Conservation (phyloP, 768 basidiomycete genomes). For the Pleurotus djamor region DNA sequence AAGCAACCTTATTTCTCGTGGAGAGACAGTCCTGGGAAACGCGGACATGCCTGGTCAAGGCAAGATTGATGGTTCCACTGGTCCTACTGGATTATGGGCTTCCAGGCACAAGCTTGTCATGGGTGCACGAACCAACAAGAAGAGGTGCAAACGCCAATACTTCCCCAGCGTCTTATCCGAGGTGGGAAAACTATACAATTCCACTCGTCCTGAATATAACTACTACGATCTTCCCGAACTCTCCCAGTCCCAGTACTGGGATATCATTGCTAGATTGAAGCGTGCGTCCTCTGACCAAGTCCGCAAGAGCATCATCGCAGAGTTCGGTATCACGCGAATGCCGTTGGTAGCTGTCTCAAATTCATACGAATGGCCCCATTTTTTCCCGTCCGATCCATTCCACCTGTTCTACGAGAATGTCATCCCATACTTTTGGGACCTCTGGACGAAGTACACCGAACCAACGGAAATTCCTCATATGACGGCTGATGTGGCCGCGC, state of each 20-base stretch:
- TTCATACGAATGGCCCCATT: conserved; percentile 26
- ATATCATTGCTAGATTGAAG: conserved; percentile 15
- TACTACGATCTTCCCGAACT: conserved; percentile 20
- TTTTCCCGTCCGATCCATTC: conserved; percentile 31
- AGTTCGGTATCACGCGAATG: conserved; percentile 20
- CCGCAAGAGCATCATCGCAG: conserved; percentile 7
- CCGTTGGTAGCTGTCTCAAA: conserved; percentile 23
- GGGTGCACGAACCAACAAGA: conserved; percentile 18
- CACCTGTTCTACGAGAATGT: conserved; percentile 27
- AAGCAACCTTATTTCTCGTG: conserved; percentile 32
- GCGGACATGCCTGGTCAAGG: too few species aligned
- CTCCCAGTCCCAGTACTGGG: too few species aligned
- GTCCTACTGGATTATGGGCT: conserved; percentile 23
- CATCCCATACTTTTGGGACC: too few species aligned
- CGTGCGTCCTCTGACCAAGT: conserved; percentile 20
- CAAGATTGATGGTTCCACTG: conserved; percentile 27
- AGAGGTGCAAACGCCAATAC: conserved; percentile 21
- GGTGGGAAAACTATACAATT: conserved; percentile 10
- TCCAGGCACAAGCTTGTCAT: conserved; percentile 23
- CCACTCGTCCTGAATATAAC: conserved; percentile 16
- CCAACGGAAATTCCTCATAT: conserved; percentile 7
- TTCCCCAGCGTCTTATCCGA: too few species aligned
- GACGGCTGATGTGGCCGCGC: neutral
- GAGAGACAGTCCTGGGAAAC: too few species aligned
- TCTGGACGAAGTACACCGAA: neutral